Conservation (phyloP, 2,329 filamentous ascomycete species). For the Talaromyces rugulosus region DNA sequence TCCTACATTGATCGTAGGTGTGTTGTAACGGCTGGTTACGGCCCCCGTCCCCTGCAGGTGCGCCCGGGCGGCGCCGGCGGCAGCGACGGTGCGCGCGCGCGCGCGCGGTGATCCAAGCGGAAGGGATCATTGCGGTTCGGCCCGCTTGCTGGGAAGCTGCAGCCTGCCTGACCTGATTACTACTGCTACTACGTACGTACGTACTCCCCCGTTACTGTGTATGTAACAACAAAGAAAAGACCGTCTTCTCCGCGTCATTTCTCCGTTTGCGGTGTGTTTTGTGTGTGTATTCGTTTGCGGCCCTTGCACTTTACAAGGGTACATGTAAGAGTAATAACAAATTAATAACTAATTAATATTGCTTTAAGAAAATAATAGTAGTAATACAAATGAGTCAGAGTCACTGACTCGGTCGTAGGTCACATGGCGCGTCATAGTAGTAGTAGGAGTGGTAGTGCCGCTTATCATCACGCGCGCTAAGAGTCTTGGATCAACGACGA, state of each 20-base stretch:
- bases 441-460: background rate
- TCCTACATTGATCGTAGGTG: background rate
- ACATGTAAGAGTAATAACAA: background rate
- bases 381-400: background rate
- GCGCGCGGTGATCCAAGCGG: background rate
- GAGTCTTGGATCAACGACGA: background rate
- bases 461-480: background rate
- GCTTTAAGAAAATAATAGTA: too few species aligned
- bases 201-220: background rate
- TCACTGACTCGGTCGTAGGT: background rate
- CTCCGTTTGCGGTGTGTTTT: background rate
- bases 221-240: background rate
- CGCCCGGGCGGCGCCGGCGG: too few species aligned
- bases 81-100: background rate
- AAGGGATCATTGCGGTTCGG: slow-evolving; percentile 10
- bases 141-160: slow-evolving; percentile 11
- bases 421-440: background rate
- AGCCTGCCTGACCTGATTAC: background rate
- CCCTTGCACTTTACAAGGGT: background rate
- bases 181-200: background rate
- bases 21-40: background rate
- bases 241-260: background rate
- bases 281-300: background rate
- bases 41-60: background rate
- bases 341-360: background rate